Base-by-base conservation (phyloP, 441 rosid genomes). In the Eutrema salsugineum region DNA sequence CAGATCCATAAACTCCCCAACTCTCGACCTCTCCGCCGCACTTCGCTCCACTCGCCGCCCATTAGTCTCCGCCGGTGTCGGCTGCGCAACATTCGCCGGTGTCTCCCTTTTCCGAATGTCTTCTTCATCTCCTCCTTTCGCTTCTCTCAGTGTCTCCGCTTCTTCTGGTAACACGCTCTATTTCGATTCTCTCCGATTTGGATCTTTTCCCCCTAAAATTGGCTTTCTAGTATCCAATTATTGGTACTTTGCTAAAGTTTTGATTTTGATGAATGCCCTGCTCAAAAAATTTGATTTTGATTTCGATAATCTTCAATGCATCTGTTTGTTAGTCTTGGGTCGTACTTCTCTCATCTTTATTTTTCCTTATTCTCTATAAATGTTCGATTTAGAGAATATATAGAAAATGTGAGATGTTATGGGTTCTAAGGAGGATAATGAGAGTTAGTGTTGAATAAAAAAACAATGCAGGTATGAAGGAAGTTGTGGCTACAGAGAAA, bases 401-500 rank as follows among this genome's bases (percentile, higher is more conserved):
- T 22, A 66, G 22, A 59, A 59, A 58, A 27, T 40, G 49, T 56
- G 36, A 56, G 71, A 44, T 51, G 14, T 35, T 61, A 11, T 36
- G 15, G 61, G 60, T 32, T 55, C 5, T 51, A 5, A 49, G 47
- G 43, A 42, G 17, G 60, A 17, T 65, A 20, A 19, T 57, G 44
- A 36, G 58, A 47, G 39, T 44, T 53, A 15, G 77, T 44, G 49
- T 39, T 57, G 39, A 46, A 38, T 30, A 30, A 2, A 30, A 2
- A 8, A 17, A 57, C 5, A 48, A 8, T 76, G 74, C 70, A 91
- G 97, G 73, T 66, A 63, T 61, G 61, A 93, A 93, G 78, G 96
- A 87, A 80, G 90, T 82, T 55, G 91, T 89, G 58, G 76, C 76
- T 40, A 89, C 98, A 4, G 88, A 89, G 33, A 91, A 93, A 76